Evolutionary conservation across 495 filamentous ascomycete species (phyloP).

Genomic region (Xylaria flabelliformis): DNA sequence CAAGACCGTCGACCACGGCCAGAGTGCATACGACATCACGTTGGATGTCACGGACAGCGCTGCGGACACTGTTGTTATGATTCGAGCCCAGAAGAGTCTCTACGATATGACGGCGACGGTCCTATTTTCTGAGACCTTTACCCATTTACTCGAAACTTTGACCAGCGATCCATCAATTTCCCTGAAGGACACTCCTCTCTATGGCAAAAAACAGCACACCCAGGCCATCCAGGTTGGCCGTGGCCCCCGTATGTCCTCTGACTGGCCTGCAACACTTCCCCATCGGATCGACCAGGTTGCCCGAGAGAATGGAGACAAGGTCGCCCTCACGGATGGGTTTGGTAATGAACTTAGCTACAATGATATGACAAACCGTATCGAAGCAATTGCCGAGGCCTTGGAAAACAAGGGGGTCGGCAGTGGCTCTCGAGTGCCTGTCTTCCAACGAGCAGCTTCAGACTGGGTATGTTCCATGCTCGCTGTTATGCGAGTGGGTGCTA

Average conservation of each 20-base stretch:
- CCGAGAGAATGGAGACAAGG: slow-evolving; percentile 16
- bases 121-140: slow-evolving; percentile 20
- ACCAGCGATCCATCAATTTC: neutral
- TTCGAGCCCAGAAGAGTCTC: slow-evolving; percentile 29
- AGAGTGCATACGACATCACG: slow-evolving; percentile 18
- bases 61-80: neutral
- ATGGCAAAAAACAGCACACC: neutral
- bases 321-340: slow-evolving; percentile 31
- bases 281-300: slow-evolving; percentile 39
- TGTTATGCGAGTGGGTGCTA: slow-evolving; percentile 53
- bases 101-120: slow-evolving; percentile 27
- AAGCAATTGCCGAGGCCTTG: slow-evolving; percentile 28
- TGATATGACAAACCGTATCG: slow-evolving; percentile 26
- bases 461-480: slow-evolving; percentile 61
- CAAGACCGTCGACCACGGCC: neutral
- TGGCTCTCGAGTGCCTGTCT: slow-evolving; percentile 37
- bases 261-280: slow-evolving; percentile 36
- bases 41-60: slow-evolving; percentile 10
- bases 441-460: slow-evolving; percentile 45
- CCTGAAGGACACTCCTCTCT: neutral
- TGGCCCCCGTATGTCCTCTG: neutral
- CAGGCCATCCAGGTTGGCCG: slow-evolving; percentile 4
- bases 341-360: slow-evolving; percentile 30
- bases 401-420: neutral
- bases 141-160: slow-evolving; percentile 11